These are phyloP conservation scores for Forsythia suspensa DNA, from an alignment of 257 asterid genomes.

Conservation along the genomic window DNA sequence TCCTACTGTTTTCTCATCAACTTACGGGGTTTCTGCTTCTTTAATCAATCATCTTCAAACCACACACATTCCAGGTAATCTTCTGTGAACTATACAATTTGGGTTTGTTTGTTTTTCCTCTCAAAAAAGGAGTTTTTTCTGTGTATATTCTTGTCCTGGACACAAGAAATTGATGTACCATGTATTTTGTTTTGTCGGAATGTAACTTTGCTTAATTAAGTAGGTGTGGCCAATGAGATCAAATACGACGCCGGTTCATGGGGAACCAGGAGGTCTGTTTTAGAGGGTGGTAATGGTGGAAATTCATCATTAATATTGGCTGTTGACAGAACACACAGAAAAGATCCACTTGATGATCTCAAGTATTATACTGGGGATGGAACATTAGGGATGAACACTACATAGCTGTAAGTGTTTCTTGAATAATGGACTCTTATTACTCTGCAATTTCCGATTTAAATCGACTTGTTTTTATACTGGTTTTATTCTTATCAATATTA, in stretches of 20 bases:
- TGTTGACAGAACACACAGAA: conserved; percentile 71
- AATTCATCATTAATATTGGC: conserved; percentile 66
- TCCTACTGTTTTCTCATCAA: conserved; percentile 13
- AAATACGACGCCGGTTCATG: conserved; percentile 34
- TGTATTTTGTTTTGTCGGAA: neutral
- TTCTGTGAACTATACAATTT: neutral
- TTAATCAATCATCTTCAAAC: neutral
- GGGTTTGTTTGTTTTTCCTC: neutral
- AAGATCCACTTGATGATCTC: conserved; percentile 59
- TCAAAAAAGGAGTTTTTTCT: neutral
- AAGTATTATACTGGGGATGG: conserved; percentile 91
- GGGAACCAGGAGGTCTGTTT: conserved; percentile 44
- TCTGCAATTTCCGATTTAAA: neutral
- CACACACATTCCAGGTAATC: conserved; percentile 29
- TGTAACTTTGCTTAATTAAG: neutral
- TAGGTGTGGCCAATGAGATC: conserved; percentile 36
- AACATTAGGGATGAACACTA: conserved; percentile 70
- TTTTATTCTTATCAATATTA: neutral
- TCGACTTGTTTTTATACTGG: neutral
- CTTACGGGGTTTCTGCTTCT: neutral
- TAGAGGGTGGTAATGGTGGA: conserved; percentile 34
- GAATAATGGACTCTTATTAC: neutral
- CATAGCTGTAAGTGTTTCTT: conserved; percentile 50
- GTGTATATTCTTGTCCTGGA: neutral
- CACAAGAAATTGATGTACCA: neutral